Evolutionary conservation across 257 asterid species (phyloP).

Genomic region (Ballota nigra): DNA sequence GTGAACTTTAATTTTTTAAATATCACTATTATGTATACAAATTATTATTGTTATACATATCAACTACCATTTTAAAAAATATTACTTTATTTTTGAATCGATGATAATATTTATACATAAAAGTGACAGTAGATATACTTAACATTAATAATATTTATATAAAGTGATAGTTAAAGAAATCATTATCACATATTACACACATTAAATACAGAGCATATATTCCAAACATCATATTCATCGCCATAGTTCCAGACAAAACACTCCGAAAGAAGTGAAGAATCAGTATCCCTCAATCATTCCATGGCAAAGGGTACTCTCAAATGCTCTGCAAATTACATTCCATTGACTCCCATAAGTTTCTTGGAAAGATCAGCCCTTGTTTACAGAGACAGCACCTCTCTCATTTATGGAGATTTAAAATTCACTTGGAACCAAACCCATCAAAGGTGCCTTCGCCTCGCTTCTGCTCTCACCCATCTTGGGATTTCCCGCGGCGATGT

Average conservation of each 20-base stretch:
- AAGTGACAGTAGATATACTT: too few species aligned
- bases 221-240: not conserved
- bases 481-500: conserved; percentile 38
- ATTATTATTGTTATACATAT: too few species aligned
- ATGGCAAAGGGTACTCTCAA: conserved; percentile 34
- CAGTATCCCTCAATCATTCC: not conserved
- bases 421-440: conserved; percentile 50
- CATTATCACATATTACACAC: not conserved
- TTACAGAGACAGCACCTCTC: conserved; percentile 32
- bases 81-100: too few species aligned
- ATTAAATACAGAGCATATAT: not conserved
- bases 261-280: not conserved
- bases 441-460: conserved; percentile 35
- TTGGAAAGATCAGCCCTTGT: conserved; percentile 43
- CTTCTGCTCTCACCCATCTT: conserved; percentile 40
- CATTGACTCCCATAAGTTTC: conserved; percentile 41
- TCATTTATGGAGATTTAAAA: conserved; percentile 33
- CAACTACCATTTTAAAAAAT: too few species aligned
- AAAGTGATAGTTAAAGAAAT: too few species aligned
- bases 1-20: too few species aligned
- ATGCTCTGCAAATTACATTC: conserved; percentile 44
- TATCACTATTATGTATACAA: too few species aligned
- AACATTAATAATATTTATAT: too few species aligned
- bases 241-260: not conserved
- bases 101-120: too few species aligned